Evolutionary conservation across 2,329 filamentous ascomycete species (phyloP).

Genomic region (Exophiala viscosa): DNA sequence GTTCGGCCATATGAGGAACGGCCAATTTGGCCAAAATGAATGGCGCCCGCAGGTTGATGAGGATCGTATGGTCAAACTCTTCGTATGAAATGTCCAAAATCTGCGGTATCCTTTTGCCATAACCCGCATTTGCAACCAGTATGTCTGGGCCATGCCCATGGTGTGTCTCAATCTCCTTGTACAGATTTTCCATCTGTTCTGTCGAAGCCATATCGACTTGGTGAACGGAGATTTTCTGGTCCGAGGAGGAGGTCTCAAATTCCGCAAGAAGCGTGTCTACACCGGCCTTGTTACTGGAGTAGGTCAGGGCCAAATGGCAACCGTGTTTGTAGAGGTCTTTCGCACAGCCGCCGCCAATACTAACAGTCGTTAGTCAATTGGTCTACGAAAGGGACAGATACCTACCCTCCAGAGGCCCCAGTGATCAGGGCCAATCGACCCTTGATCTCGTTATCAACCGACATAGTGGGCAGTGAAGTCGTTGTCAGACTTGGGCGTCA

Average conservation of each 20-base stretch:
- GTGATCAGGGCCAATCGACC: conserved; percentile 58
- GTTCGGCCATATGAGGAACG: conserved; percentile 58
- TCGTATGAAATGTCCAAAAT: conserved; percentile 54
- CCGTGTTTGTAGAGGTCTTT: conserved; percentile 52
- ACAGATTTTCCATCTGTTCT: conserved; percentile 53
- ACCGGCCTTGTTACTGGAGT: conserved; percentile 50
- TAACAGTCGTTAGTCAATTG: conserved; percentile 30
- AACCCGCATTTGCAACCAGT: conserved; percentile 62
- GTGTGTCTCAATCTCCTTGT: conserved; percentile 29
- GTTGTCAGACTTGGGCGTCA: not conserved
- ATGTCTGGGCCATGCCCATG: conserved; percentile 51
- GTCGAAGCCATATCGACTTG: conserved; percentile 56
- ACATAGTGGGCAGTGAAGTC: conserved; percentile 16
- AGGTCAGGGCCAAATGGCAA: conserved; percentile 57
- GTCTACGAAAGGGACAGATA: not conserved
- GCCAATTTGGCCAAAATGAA: conserved; percentile 60
- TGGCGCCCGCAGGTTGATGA: conserved; percentile 59
- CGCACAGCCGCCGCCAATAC: conserved; percentile 60
- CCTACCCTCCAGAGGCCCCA: conserved; percentile 59
- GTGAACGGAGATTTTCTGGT: conserved; percentile 50
- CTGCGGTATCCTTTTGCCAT: conserved; percentile 56
- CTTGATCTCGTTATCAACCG: conserved; percentile 45
- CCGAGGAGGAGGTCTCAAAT: conserved; percentile 30
- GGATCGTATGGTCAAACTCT: conserved; percentile 56
- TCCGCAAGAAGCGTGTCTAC: conserved; percentile 46